phyloP scores from a whole-genome alignment of 805 yeast species.

The Metschnikowia santaceciliae region DNA sequence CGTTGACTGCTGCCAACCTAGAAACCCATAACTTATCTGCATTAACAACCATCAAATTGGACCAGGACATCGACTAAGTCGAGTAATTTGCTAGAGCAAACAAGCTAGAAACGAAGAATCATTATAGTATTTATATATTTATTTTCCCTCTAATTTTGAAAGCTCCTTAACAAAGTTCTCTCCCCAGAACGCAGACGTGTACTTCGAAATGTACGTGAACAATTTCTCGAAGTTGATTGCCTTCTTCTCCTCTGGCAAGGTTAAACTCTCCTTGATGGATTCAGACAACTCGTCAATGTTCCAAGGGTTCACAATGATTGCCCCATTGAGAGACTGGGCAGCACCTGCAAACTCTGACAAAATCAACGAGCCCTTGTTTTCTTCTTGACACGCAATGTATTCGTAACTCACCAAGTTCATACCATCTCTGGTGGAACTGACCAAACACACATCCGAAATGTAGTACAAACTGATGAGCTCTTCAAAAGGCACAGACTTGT shows the following conservation, averaged over 20 bases:
- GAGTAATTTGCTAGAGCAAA: constrained; percentile 6
- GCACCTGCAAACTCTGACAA: constrained; percentile 97
- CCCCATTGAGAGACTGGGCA: constrained; percentile 96
- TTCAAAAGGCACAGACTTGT: constrained; percentile 83
- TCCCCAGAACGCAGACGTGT: constrained; percentile 97
- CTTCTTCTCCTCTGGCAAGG: constrained; percentile 79
- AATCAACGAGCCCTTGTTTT: constrained; percentile 80
- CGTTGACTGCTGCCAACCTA: constrained; percentile 17
- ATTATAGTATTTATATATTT: background rate
- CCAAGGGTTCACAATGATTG: constrained; percentile 95
- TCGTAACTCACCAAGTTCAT: constrained; percentile 97
- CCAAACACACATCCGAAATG: constrained; percentile 85
- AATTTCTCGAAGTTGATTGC: constrained; percentile 75
- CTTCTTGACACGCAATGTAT: constrained; percentile 91
- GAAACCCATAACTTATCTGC: constrained; percentile 16
- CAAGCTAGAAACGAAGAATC: background rate
- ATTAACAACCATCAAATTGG: constrained; percentile 6
- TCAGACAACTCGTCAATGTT: constrained; percentile 90
- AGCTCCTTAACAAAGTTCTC: constrained; percentile 90
- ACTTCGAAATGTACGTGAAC: constrained; percentile 84
- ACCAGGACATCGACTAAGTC: constrained; percentile 11
- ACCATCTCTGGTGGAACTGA: constrained; percentile 94
- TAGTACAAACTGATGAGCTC: constrained; percentile 87
- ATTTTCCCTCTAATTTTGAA: constrained; percentile 29
- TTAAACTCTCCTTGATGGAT: constrained; percentile 81